phyloP scores from a whole-genome alignment of 2,329 filamentous ascomycete genomes.

The Colletotrichum sp. region DNA sequence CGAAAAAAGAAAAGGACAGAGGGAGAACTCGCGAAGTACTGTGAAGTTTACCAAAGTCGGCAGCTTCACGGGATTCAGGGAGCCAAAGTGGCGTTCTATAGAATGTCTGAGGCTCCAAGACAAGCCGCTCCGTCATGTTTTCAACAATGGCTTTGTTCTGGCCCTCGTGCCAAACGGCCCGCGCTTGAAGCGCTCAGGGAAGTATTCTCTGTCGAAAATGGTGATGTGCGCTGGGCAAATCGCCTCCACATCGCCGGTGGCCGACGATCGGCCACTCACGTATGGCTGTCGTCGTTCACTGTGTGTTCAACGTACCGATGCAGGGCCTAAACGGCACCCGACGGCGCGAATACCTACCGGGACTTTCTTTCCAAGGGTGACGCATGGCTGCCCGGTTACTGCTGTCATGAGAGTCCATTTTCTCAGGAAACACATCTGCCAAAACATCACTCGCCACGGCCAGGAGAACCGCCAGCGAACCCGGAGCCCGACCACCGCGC shows the following conservation, averaged over 20 bases:
- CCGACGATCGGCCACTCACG: neutral
- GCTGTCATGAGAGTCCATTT: neutral
- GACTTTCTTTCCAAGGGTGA: neutral
- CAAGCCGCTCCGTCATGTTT: neutral
- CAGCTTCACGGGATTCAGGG: neutral
- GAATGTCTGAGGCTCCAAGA: neutral
- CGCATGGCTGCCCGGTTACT: neutral
- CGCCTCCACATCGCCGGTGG: neutral
- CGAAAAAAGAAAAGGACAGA: neutral
- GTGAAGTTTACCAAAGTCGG: neutral
- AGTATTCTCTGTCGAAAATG: neutral
- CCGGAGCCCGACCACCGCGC: neutral
- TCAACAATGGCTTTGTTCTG: slow-evolving; percentile 8
- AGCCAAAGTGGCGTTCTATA: neutral
- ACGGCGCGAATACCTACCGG: neutral
- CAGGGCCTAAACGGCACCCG: neutral
- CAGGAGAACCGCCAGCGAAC: neutral
- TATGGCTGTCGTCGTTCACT: neutral
- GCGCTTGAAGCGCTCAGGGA: neutral
- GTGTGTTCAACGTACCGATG: neutral
- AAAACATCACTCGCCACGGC: neutral
- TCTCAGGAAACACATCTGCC: neutral
- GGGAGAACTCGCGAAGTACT: neutral
- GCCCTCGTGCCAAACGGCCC: neutral
- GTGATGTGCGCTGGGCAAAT: neutral